Base-by-base conservation (phyloP, 1,284 basidiomycete species). In the Boletus putidus region DNA sequence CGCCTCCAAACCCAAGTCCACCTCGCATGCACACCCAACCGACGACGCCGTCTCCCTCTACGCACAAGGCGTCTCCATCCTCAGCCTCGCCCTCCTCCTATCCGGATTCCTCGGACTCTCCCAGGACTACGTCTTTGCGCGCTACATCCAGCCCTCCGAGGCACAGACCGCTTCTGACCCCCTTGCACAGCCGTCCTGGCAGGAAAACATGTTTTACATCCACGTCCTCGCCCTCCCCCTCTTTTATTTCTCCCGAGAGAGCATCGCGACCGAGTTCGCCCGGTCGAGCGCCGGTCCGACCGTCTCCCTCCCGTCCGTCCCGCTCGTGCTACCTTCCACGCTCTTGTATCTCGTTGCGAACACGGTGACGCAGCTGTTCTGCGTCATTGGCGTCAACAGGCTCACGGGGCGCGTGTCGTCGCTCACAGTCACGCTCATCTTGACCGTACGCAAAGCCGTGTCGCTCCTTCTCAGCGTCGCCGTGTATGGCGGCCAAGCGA, bases 171-270 rank as follows among this genome's bases (percentile, higher is more conserved):
- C 62, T 52, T 39, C 68, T 66, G 36, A 65, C 49, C 61, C 61
- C 2, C 40, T 42, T 31, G 62, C 68, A 12, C 69, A 70, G 55
- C 71, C 81, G 64, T 68, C 79, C 61, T 98, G 95, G 95, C 85
- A 90, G 68, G 95, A 98, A 76, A 88, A 85, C 35, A 86, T 98
- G 80, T 98, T 97, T 77, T 98, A 95, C 73, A 78, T 91, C 25
- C 89, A 92, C 72, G 85, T 86, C 68, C 81, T 91, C 54, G 83
- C 84, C 8, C 78, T 92, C 16, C 91, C 89, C 5, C 79, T 91
- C 77, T 92, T 92, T 75, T 62, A 80, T 55, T 82, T 83, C 56
- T 75, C 88, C 44, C 75, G 83, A 1, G 68, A 76, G 21, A 82
- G 83, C 65, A 77, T 92, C 57, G 47, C 65, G 11, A 64, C 70